phyloP scores from a whole-genome alignment of 2,329 filamentous ascomycete species.

The Drechslerella dactyloides region DNA sequence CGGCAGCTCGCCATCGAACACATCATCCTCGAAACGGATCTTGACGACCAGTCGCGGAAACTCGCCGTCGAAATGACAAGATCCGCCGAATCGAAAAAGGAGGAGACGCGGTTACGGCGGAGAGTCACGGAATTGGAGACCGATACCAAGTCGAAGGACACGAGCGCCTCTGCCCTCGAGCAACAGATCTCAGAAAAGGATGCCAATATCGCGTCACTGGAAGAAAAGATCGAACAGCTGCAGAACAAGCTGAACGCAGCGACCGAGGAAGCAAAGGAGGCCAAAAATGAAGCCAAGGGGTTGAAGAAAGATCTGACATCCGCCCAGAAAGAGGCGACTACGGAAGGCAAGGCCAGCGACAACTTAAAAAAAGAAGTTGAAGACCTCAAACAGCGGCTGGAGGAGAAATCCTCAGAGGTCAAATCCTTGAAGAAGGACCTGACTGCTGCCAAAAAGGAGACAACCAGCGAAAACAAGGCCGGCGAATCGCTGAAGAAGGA shows the following conservation, averaged over 20 bases:
- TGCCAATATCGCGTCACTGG: slow-evolving; percentile 60
- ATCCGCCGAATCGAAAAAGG: slow-evolving; percentile 33
- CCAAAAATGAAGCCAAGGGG: slow-evolving; percentile 50
- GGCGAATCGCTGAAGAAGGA: slow-evolving; percentile 41
- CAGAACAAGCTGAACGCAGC: slow-evolving; percentile 52
- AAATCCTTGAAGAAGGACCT: slow-evolving; percentile 46
- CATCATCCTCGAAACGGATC: slow-evolving; percentile 42
- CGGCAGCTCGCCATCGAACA: slow-evolving; percentile 41
- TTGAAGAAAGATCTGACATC: slow-evolving; percentile 44
- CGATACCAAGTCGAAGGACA: slow-evolving; percentile 9
- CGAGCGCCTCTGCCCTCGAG: slow-evolving; percentile 55
- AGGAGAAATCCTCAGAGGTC: slow-evolving; percentile 32
- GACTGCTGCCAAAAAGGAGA: slow-evolving; percentile 42
- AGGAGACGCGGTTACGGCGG: slow-evolving; percentile 31
- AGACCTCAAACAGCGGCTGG: slow-evolving; percentile 34
- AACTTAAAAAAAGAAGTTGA: slow-evolving; percentile 31
- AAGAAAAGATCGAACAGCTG: slow-evolving; percentile 59
- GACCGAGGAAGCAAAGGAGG: slow-evolving; percentile 56
- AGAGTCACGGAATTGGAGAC: slow-evolving; percentile 29
- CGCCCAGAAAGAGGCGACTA: slow-evolving; percentile 38
- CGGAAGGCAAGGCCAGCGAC: slow-evolving; percentile 38
- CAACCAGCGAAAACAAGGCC: slow-evolving; percentile 30
- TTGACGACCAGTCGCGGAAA: slow-evolving; percentile 37
- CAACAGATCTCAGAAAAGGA: slow-evolving; percentile 61
- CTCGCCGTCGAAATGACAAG: slow-evolving; percentile 42